A percentile compares a stretch with the other conserved stretches of the same genome.
phyloP scores from a whole-genome alignment of 257 asterid genomes.

The Nicotiana knightiana region DNA sequence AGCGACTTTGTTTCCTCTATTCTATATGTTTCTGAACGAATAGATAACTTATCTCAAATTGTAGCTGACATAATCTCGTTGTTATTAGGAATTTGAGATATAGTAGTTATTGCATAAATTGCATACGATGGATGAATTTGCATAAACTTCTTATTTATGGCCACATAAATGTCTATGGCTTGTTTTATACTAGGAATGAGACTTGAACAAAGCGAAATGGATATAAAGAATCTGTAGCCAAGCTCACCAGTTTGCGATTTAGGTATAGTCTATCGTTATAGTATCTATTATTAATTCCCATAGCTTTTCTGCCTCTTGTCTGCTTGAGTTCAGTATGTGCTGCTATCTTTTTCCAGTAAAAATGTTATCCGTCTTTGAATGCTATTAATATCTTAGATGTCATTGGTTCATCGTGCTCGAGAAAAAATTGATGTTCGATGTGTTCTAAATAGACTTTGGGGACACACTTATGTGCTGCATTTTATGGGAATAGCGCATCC shows the following conservation, averaged over 20 bases:
- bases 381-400: neutral
- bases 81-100: too few species aligned
- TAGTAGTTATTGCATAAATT: too few species aligned
- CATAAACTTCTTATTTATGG: too few species aligned
- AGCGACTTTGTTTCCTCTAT: too few species aligned
- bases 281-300: neutral
- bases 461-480: neutral
- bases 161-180: too few species aligned
- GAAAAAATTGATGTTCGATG: neutral
- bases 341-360: neutral
- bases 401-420: conserved; percentile 3
- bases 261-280: neutral
- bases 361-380: neutral
- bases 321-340: neutral
- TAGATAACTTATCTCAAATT: too few species aligned
- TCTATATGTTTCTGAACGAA: too few species aligned
- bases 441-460: neutral
- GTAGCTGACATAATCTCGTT: too few species aligned
- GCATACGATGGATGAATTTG: too few species aligned
- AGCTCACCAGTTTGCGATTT: neutral
- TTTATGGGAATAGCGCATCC: conserved; percentile 3
- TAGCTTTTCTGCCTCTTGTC: neutral
- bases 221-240: neutral
- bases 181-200: neutral
- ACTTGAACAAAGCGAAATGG: neutral